Base-by-base conservation (phyloP, 768 basidiomycete genomes). In the Ramaria sp. region DNA sequence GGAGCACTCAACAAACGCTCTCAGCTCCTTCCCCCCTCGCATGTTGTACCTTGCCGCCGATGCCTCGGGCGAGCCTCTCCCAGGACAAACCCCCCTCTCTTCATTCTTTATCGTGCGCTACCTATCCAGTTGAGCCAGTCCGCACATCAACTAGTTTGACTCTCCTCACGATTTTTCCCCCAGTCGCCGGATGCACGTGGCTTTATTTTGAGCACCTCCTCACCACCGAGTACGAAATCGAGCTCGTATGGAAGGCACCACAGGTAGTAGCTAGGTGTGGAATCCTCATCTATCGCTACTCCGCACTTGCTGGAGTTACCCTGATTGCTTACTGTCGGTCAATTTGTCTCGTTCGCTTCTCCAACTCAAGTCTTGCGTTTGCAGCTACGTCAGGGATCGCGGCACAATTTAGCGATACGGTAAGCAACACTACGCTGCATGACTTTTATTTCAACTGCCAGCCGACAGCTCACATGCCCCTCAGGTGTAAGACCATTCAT, bases 231-330 rank as follows among this genome's bases (percentile, higher is more conserved):
- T 9, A 47, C 8, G 53, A 55, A 45, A 27, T 55, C 2, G 53
- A 55, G 13, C 53, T 55, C 24, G 43, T 55, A n/a, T 55, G 53
- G 53, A 45, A 55, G 3, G 53, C 53, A 6, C 16, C 42, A 1
- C 16, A 28, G 13, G 36, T 22, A 15, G 43, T 55, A 9, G 30
- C 28, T 32, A 55, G 47, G 32, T 36, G 30, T 22, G 53, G 24
- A 9, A 30, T 55, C 34, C 44, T 55, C 3, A 16, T 47, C 16
- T 55, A 45, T 36, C 53, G 44, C 0, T 55, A 55, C 36, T 3
- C 30, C 20, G 6, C 43, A 8, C 20, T 55, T 22, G 42, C 28
- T 22, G 25, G 42, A 15, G 47, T 28, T 4, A 44, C 42, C 12
- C 27, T 55, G 9, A 3, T 37, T 5, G 43, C 34, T 15, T 48